Percentiles rank a stretch among this genome's conserved stretches.
phyloP scores from a whole-genome alignment of 345 rosid species.

The Camelina sativa region DNA sequence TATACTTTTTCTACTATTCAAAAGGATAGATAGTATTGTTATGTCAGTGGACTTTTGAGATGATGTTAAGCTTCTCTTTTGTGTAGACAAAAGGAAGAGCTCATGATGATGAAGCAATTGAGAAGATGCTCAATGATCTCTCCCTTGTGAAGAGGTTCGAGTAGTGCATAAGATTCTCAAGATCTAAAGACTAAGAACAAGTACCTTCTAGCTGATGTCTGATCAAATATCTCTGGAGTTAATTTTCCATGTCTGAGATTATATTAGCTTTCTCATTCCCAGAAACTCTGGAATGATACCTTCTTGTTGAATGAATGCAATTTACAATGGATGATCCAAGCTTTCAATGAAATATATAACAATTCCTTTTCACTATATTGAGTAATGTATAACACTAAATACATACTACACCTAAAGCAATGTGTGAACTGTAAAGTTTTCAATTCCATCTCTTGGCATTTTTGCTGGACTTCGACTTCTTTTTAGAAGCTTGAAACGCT shows the following conservation, averaged over 20 bases:
- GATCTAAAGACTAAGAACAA: constrained; percentile 6
- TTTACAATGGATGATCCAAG: constrained; percentile 21
- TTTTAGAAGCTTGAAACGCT: constrained; percentile 82
- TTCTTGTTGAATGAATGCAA: constrained; percentile 17
- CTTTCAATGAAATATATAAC: constrained; percentile 5
- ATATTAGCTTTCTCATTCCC: not conserved
- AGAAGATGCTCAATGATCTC: constrained; percentile 88
- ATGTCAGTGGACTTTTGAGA: constrained; percentile 17
- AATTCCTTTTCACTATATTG: not conserved
- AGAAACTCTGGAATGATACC: constrained; percentile 1
- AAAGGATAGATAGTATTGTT: constrained; percentile 1
- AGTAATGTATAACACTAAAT: not conserved
- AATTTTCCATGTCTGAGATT: constrained; percentile 5
- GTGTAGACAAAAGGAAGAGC: constrained; percentile 86
- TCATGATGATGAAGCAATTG: constrained; percentile 82
- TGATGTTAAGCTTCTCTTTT: constrained; percentile 26
- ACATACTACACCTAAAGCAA: constrained; percentile 6
- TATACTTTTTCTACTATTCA: not conserved
- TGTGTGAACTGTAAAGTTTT: constrained; percentile 36
- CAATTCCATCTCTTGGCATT: constrained; percentile 86
- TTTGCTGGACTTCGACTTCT: constrained; percentile 70
- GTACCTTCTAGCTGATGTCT: constrained; percentile 6
- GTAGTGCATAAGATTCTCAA: constrained; percentile 31
- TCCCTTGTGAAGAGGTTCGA: constrained; percentile 91
- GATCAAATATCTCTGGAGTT: not conserved